Evolutionary conservation across 2,329 filamentous ascomycete genomes (phyloP).

Genomic region (Trichoderma koningiopsis): DNA sequence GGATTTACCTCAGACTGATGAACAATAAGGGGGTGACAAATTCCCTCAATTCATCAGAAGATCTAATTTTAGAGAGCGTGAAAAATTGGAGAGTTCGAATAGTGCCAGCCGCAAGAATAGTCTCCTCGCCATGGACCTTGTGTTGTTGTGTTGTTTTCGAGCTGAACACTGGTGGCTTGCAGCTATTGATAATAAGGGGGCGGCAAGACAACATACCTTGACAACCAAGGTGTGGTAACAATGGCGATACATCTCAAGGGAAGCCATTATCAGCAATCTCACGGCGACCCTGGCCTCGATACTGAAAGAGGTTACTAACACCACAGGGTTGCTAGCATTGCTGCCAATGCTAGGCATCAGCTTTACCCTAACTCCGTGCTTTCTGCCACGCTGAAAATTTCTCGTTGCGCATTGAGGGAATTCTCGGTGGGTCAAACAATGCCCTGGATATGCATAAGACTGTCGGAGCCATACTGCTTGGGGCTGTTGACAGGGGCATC

Average conservation of each 20-base stretch:
- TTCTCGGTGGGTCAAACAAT: constrained; percentile 37
- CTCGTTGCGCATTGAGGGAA: constrained; percentile 42
- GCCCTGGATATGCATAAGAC: constrained; percentile 39
- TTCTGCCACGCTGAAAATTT: constrained; percentile 43
- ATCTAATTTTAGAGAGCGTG: constrained; percentile 53
- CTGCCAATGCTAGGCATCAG: constrained; percentile 31
- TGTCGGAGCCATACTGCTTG: constrained; percentile 42
- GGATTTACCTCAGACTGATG: background rate
- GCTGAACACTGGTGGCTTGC: constrained; percentile 31
- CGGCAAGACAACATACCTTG: constrained; percentile 31
- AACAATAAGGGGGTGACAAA: constrained; percentile 36
- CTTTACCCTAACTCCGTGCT: constrained; percentile 41
- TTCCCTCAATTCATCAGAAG: constrained; percentile 41
- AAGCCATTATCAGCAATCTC: constrained; percentile 32
- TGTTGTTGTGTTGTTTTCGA: constrained; percentile 34
- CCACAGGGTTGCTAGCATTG: constrained; percentile 35
- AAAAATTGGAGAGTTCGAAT: constrained; percentile 55
- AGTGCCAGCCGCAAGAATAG: constrained; percentile 53
- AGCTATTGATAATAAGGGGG: background rate
- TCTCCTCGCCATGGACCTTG: constrained; percentile 36
- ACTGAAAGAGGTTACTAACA: constrained; percentile 37
- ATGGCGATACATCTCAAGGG: constrained; percentile 32
- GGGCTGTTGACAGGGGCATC: constrained; percentile 37
- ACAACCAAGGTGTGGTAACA: constrained; percentile 32
- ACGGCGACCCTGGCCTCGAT: constrained; percentile 30